Base-by-base conservation (phyloP, 106 monocot species). In the Xerophyta viscosa region DNA sequence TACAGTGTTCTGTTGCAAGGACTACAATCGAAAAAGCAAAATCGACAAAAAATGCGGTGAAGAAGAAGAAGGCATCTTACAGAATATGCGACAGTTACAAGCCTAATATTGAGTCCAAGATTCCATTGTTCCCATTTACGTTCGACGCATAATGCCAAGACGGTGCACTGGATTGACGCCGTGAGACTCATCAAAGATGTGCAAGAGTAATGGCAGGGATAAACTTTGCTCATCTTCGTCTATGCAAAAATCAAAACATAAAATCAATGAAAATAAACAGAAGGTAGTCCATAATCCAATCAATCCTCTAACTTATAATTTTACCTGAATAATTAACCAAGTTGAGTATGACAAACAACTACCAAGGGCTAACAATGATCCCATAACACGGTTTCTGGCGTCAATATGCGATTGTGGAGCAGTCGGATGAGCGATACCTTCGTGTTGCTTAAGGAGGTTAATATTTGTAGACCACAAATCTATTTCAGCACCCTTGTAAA, bases 251-350 rank as follows among this genome's bases (percentile, higher is more conserved):
- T n/a, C n/a, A n/a, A n/a, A n/a, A n/a, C n/a, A n/a, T n/a, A 28
- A n/a, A 15, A 4, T 12, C 11, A 20, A 27, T 12, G 1, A 30
- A 8, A 36, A 20, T 2, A 2, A 14, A 46, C 24, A 39, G 5
- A 14, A 11, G n/a, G 12, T 24, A 6, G 27, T 15, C 20, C 7
- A 19, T 12, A 18, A 8, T 20, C 10, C 12, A 46, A 29, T 36
- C 18, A 29, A 4, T 26, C 46, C 13, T 31, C 4, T 6, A 1
- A 37, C 26, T 2, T 15, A 1, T 3, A 56, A 30, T 46, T 13
- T 62, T 47, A 76, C 76, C 76, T 77, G 76, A 60, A 65, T 54
- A 15, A 70, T 65, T 21, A 77, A 47, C 69, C 69, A 77, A 15
- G 49, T 20, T 29, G 64, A 45, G 39, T 59, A 60, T 25, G 27